Percentiles rank a stretch among this genome's conserved stretches.
phyloP scores from a whole-genome alignment of 2,329 filamentous ascomycete genomes.

The Cadophora malorum region DNA sequence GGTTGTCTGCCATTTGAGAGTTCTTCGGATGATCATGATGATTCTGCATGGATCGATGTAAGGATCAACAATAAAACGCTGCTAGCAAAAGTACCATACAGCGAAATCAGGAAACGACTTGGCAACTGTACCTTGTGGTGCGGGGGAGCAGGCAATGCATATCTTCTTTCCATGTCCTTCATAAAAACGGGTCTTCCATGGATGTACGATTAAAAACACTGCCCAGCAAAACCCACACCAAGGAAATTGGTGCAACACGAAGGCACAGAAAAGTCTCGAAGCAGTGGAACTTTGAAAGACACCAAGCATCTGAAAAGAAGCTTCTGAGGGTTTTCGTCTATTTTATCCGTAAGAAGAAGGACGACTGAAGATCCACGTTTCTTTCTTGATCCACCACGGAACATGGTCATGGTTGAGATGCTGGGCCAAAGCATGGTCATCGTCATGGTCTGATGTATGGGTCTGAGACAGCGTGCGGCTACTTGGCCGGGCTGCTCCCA shows the following conservation, averaged over 20 bases:
- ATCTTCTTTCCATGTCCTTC: neutral
- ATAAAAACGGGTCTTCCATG: constrained; percentile 6
- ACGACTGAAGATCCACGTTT: constrained; percentile 31
- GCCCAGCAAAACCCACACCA: neutral
- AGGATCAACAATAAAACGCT: constrained; percentile 7
- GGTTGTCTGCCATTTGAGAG: neutral
- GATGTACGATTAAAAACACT: neutral
- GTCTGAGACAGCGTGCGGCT: constrained; percentile 6
- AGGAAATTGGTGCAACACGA: neutral
- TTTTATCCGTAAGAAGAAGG: constrained; percentile 34
- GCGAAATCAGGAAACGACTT: neutral
- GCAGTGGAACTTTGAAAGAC: constrained; percentile 5
- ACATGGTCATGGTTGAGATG: neutral
- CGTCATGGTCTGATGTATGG: neutral
- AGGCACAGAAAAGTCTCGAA: constrained; percentile 7
- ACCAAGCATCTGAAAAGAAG: constrained; percentile 16
- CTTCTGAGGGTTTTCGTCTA: constrained; percentile 33
- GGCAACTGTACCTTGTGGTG: neutral
- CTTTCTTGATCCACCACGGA: neutral
- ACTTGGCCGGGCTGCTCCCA: neutral
- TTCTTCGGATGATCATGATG: neutral
- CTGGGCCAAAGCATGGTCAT: constrained; percentile 3
- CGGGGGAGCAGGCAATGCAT: neutral
- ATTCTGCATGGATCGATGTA: neutral
- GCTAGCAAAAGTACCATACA: constrained; percentile 18